Percentiles rank a stretch among this genome's conserved stretches.
phyloP scores from a whole-genome alignment of 2,329 filamentous ascomycete species.

The Aureobasidium sp. region DNA sequence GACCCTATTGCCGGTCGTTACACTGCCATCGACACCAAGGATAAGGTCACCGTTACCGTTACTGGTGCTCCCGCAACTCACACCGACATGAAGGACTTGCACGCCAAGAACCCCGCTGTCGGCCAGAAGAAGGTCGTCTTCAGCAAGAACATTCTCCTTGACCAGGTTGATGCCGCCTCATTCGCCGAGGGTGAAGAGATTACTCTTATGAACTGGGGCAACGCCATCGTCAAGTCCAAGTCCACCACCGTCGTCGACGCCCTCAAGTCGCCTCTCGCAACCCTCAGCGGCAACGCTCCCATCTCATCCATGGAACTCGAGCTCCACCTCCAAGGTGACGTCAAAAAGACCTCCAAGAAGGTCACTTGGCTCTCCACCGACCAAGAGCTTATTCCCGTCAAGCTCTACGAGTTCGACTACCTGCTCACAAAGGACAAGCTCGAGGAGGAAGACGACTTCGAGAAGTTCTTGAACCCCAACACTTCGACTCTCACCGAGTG shows the following conservation, averaged over 20 bases:
- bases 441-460: conserved; percentile 75
- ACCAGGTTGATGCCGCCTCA: conserved; percentile 76
- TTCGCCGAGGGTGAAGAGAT: conserved; percentile 86
- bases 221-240: conserved; percentile 69
- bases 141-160: conserved; percentile 67
- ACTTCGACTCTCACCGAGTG: conserved; percentile 71
- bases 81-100: conserved; percentile 72
- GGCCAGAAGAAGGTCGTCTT: conserved; percentile 82
- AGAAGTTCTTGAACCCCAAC: conserved; percentile 58
- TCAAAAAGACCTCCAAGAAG: conserved; percentile 95
- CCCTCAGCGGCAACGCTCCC: conserved; percentile 39
- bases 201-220: conserved; percentile 95
- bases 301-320: conserved; percentile 71
- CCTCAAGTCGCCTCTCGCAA: conserved; percentile 35
- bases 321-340: conserved; percentile 85
- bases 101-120: conserved; percentile 79
- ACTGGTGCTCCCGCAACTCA: conserved; percentile 33
- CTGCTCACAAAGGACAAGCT: conserved; percentile 89
- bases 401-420: conserved; percentile 92
- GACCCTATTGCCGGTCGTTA: conserved; percentile 39
- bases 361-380: conserved; percentile 83
- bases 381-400: conserved; percentile 71
- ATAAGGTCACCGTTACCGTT: conserved; percentile 56
- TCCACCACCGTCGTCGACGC: conserved; percentile 36
- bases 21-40: conserved; percentile 55